These are phyloP conservation scores for Talaromyces ruber DNA, from an alignment of 495 filamentous ascomycete species.

Conservation along the genomic window DNA sequence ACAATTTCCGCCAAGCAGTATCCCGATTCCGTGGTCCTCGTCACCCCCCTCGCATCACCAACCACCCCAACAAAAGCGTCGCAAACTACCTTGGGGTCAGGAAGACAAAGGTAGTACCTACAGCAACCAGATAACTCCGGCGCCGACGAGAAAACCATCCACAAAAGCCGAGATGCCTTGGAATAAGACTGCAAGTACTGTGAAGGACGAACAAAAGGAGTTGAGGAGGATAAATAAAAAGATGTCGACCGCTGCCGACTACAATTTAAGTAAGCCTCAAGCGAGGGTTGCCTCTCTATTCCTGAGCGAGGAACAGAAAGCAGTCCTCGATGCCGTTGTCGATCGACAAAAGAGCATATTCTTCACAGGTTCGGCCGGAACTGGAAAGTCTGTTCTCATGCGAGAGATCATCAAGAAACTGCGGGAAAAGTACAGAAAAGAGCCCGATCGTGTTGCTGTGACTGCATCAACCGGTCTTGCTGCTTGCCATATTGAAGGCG, in stretches of 20 bases:
- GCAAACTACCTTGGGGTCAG: slow-evolving; percentile 47
- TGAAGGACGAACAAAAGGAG: slow-evolving; percentile 76
- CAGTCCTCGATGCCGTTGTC: slow-evolving; percentile 73
- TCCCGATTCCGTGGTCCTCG: slow-evolving; percentile 54
- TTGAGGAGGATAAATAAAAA: slow-evolving; percentile 58
- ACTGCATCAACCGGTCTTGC: slow-evolving; percentile 94
- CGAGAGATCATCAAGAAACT: slow-evolving; percentile 77
- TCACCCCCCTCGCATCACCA: slow-evolving; percentile 47
- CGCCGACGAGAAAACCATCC: slow-evolving; percentile 32
- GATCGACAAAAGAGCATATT: slow-evolving; percentile 79
- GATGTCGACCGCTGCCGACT: slow-evolving; percentile 26
- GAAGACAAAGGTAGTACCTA: slow-evolving; percentile 23
- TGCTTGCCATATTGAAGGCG: slow-evolving; percentile 92
- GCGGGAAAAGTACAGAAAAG: slow-evolving; percentile 61
- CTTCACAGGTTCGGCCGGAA: slow-evolving; percentile 96
- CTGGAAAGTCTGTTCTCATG: slow-evolving; percentile 94
- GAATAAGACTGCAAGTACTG: slow-evolving; percentile 72
- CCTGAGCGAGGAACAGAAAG: slow-evolving; percentile 76
- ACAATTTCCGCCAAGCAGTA: slow-evolving; percentile 37
- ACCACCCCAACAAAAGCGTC: slow-evolving; percentile 38
- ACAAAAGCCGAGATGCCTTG: slow-evolving; percentile 46
- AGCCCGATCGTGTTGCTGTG: slow-evolving; percentile 78
- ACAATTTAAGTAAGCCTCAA: slow-evolving; percentile 25
- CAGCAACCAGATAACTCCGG: slow-evolving; percentile 22
- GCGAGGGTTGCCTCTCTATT: slow-evolving; percentile 50